These are phyloP conservation scores for Drosera capensis DNA, from an alignment of 148 eudicot genomes.

Conservation along the genomic window DNA sequence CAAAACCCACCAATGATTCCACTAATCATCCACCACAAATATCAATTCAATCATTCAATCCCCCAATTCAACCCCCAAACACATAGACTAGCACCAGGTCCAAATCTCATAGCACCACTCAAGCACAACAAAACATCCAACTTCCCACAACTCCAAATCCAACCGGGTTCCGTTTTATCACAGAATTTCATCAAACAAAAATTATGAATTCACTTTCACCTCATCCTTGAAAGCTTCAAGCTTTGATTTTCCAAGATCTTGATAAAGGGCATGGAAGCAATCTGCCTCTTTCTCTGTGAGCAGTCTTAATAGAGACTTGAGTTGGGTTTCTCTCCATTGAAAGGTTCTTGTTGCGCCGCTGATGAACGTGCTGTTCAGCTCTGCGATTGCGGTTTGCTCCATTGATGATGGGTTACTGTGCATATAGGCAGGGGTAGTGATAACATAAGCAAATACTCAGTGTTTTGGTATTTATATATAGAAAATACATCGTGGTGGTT, in stretches of 20 bases:
- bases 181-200: too few species aligned
- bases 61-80: neutral
- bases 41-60: neutral
- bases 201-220: too few species aligned
- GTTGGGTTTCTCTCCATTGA: conserved; percentile 66
- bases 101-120: too few species aligned
- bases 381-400: too few species aligned
- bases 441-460: too few species aligned
- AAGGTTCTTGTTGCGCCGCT: conserved; percentile 42
- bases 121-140: too few species aligned
- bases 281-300: conserved; percentile 30
- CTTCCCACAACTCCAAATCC: neutral
- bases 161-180: neutral
- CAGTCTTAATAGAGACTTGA: conserved; percentile 31
- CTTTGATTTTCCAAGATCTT: conserved; percentile 59
- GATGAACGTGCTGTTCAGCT: conserved; percentile 36
- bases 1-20: neutral
- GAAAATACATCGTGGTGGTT: too few species aligned
- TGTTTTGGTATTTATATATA: too few species aligned
- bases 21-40: neutral
- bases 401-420: too few species aligned
- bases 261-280: conserved; percentile 38
- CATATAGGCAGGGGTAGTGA: too few species aligned
- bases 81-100: too few species aligned
- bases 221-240: conserved; percentile 74